These are phyloP conservation scores for Populus hybrid DNA, from an alignment of 441 rosid species.

Conservation along the genomic window DNA sequence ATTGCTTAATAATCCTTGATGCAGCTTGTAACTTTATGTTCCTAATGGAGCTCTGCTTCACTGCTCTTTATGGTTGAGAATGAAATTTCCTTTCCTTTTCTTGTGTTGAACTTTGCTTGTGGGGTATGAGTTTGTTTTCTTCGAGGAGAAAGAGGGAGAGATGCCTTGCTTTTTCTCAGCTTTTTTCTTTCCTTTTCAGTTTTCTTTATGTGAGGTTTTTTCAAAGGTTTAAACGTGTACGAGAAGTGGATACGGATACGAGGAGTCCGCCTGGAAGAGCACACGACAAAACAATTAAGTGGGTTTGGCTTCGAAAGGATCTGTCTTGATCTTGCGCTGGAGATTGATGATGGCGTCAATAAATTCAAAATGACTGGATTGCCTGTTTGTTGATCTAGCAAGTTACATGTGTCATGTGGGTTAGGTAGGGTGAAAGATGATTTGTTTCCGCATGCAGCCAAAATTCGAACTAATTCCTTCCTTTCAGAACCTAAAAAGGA, in stretches of 20 bases:
- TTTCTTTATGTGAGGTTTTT: background rate
- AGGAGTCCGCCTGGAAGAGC: background rate
- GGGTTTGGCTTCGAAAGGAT: background rate
- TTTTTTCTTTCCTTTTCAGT: background rate
- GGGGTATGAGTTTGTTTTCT: background rate
- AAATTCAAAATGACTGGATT: background rate
- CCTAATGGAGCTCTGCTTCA: background rate
- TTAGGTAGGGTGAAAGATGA: background rate
- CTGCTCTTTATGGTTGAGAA: background rate
- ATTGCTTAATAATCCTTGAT: constrained; percentile 2
- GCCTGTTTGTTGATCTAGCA: background rate
- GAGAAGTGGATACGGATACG: background rate
- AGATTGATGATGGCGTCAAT: background rate
- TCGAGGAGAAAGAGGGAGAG: background rate
- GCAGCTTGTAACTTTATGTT: background rate
- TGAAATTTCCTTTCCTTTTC: constrained; percentile 1
- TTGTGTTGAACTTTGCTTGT: background rate
- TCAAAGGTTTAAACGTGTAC: background rate
- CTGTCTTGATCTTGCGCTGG: too few species aligned
- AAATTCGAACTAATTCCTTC: background rate
- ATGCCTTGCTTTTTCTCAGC: constrained; percentile 9
- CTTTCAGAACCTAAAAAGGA: background rate
- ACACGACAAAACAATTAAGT: background rate
- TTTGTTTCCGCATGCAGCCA: background rate
- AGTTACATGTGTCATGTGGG: background rate